A percentile compares a stretch with the other conserved stretches of the same genome.
These are phyloP conservation scores for Cystobasidium tubakii DNA, from an alignment of 768 basidiomycete species.

Conservation along the genomic window DNA sequence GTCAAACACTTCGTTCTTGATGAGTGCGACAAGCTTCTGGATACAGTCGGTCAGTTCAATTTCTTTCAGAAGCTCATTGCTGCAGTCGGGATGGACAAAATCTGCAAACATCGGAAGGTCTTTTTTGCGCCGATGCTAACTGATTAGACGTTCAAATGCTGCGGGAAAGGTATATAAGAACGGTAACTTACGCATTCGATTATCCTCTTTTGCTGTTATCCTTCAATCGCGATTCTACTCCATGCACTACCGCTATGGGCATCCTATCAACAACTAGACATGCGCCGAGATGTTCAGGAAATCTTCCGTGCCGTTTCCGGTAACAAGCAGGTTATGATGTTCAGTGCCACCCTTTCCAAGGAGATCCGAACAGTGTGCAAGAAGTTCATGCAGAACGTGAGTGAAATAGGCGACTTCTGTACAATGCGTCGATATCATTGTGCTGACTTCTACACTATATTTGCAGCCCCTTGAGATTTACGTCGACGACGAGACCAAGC, in stretches of 20 bases:
- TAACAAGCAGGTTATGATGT: constrained; percentile 99
- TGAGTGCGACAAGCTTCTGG: constrained; percentile 99
- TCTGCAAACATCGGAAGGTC: neutral
- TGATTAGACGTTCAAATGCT: neutral
- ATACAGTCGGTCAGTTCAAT: constrained; percentile 96
- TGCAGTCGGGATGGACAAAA: neutral
- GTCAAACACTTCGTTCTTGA: constrained; percentile 99
- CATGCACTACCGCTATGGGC: neutral
- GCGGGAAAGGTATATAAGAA: neutral
- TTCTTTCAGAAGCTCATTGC: neutral
- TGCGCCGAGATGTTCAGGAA: constrained; percentile 99
- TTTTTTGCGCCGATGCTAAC: neutral
- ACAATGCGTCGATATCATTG: neutral
- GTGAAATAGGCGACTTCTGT: constrained; percentile 48
- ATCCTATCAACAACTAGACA: constrained; percentile 60
- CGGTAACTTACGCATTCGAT: neutral
- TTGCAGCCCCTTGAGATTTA: constrained; percentile 93
- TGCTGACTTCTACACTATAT: neutral
- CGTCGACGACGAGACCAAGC: constrained; percentile 97
- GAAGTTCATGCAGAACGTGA: constrained; percentile 97
- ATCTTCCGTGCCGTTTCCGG: constrained; percentile 98
- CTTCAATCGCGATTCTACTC: neutral
- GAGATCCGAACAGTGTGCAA: constrained; percentile 97
- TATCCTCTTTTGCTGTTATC: neutral
- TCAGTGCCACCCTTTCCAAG: constrained; percentile 94